These are phyloP conservation scores for Aphanomyces astaci DNA, from an alignment of 352 stramenopile genomes.

Conservation along the genomic window DNA sequence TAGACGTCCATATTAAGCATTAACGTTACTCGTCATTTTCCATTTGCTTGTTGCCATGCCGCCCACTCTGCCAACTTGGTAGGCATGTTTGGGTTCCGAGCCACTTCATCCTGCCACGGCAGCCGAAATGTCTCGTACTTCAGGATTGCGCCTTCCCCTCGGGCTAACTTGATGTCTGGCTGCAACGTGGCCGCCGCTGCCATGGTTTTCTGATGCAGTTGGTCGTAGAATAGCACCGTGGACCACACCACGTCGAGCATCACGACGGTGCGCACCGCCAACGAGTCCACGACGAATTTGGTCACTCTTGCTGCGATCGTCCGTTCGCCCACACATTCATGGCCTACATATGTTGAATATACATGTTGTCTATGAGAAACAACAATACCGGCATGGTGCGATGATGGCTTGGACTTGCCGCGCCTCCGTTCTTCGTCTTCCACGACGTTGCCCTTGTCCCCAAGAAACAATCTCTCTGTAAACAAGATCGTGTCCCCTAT, in stretches of 20 bases:
- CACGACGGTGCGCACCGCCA: constrained; percentile 43
- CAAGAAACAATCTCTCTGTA: constrained; percentile 78
- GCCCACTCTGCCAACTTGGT: constrained; percentile 37
- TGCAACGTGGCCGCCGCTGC: constrained; percentile 24
- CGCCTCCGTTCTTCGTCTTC: constrained; percentile 16
- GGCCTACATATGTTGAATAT: no score
- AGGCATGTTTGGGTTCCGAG: constrained; percentile 30
- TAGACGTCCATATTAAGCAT: constrained; percentile 2
- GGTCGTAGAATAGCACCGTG: constrained; percentile 70
- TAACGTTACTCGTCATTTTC: not conserved
- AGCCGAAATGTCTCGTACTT: constrained; percentile 70
- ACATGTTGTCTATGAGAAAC: no score
- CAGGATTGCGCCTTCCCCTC: constrained; percentile 53
- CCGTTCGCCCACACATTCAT: constrained; percentile 42
- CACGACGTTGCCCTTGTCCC: constrained; percentile 18
- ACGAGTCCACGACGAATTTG: constrained; percentile 34
- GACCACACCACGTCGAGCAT: constrained; percentile 66
- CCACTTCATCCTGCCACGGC: constrained; percentile 62
- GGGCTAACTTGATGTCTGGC: constrained; percentile 56
- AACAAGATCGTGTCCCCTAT: constrained; percentile 87
- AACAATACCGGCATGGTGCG: constrained; percentile 14
- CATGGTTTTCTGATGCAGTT: constrained; percentile 17
- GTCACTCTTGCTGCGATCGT: constrained; percentile 65
- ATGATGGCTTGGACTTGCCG: constrained; percentile 24
- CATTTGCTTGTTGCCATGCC: not conserved